Conservation (phyloP, 345 rosid species). For the Eucalyptus erythrocorys region DNA sequence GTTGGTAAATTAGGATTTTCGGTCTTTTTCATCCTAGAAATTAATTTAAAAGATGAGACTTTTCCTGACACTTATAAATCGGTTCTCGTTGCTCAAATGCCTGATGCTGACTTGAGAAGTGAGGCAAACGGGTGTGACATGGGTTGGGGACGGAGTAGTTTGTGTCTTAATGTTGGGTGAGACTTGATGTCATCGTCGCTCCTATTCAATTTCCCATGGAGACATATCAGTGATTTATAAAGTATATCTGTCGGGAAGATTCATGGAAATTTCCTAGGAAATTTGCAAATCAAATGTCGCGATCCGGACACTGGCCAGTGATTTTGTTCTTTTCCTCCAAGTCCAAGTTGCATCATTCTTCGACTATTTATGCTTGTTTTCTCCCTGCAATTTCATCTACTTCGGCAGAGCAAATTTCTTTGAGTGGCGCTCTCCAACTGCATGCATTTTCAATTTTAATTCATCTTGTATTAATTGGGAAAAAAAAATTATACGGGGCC, state of each 20-base stretch:
- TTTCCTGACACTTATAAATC: no score
- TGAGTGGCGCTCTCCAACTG: neutral
- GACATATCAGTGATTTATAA: neutral
- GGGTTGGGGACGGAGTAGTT: neutral
- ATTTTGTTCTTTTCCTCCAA: neutral
- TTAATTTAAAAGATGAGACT: no score
- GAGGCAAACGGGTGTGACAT: neutral
- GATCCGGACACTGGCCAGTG: neutral
- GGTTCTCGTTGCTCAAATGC: neutral
- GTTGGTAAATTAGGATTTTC: no score
- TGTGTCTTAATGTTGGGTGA: neutral
- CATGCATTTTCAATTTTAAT: neutral
- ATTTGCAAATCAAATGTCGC: neutral
- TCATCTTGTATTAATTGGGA: neutral
- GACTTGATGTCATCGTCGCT: neutral
- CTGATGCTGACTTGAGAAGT: rapidly evolving
- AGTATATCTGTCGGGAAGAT: neutral
- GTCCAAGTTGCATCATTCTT: neutral
- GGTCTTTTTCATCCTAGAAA: no score
- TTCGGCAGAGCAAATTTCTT: neutral
- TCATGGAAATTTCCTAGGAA: neutral
- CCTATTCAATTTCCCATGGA: neutral
- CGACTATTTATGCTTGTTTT: neutral
- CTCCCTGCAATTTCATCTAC: neutral
- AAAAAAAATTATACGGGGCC: neutral